Base-by-base conservation (phyloP, 495 filamentous ascomycete species). In the Penicillium coprophilum region DNA sequence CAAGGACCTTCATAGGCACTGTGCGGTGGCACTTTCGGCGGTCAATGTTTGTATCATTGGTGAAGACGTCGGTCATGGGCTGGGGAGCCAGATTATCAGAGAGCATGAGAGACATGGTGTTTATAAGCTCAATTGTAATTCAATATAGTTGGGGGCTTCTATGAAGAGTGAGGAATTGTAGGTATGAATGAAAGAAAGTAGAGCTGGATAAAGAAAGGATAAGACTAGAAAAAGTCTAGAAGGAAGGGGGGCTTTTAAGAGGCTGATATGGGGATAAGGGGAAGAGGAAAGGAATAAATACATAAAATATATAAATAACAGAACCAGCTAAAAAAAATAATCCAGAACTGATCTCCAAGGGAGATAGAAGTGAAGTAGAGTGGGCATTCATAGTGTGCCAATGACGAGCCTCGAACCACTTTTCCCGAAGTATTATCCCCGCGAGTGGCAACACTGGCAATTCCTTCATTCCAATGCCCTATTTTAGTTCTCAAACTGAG, bases 1-100 rank as follows among this genome's bases (percentile, higher is more conserved):
- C 78, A 27, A 88, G 75, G 50, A 87, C 84, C 67, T 82, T 78
- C 83, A 88, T 86, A 17, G 85, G 83, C 46, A 87, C 84, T 19
- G 76, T 81, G 31, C 85, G 79, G 58, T 79, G 77, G 68, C 83
- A 84, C 74, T 85, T 72, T 51, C 83, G 78, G 19, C 82, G 75
- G 60, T 88, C 79, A 62, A 87, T 82, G 62, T 82, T 80, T 52
- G 83, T 85, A 66, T 85, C 82, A 55, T 63, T 63, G 55, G 79
- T 82, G 67, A 85, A 77, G 59, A 78, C 50, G 59, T 77, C 76
- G 28, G 76, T 76, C 36, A 54, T 46, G 10, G 75, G 75, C 70
- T 77, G 72, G 46, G 75, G 74, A 65, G 75, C 63, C 60, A 78
- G 59, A 58, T 74, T 77, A 55, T 78, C 73, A 34, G 75, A 71